Percentiles rank a stretch among this genome's conserved stretches.
Conservation (phyloP, 768 basidiomycete species). For the Pulveroboletus ravenelii region DNA sequence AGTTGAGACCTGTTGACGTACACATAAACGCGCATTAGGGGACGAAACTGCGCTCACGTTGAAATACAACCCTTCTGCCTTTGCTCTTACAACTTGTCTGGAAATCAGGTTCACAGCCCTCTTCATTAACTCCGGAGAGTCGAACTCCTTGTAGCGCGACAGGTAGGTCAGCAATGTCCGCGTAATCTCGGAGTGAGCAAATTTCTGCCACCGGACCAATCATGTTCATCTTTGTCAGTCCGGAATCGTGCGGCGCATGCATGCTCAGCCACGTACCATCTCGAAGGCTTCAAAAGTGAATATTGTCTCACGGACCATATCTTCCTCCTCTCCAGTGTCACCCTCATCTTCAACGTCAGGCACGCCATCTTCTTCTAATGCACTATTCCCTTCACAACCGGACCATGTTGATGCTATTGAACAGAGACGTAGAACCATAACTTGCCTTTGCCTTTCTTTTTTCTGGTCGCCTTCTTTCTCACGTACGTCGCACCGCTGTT, state of each 20-base stretch:
- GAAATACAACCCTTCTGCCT: constrained; percentile 94
- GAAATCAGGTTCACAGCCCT: constrained; percentile 86
- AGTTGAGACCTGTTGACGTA: constrained; percentile 70
- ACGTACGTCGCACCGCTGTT: constrained; percentile 69
- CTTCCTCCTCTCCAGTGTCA: constrained; percentile 55
- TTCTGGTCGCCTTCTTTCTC: constrained; percentile 51
- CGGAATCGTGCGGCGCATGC: constrained; percentile 12
- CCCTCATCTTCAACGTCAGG: constrained; percentile 65
- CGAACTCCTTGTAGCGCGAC: constrained; percentile 77
- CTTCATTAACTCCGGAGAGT: constrained; percentile 74
- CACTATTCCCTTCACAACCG: constrained; percentile 31
- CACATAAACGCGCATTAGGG: constrained; percentile 7
- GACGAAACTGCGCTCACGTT: constrained; percentile 50
- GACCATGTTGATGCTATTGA: constrained; percentile 5
- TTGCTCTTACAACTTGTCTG: constrained; percentile 83
- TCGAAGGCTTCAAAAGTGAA: constrained; percentile 94
- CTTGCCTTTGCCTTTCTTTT: constrained; percentile 47
- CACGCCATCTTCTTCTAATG: constrained; percentile 55
- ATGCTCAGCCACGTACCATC: constrained; percentile 48
- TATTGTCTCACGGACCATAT: constrained; percentile 72
- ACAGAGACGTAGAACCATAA: constrained; percentile 28
- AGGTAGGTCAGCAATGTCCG: constrained; percentile 82
- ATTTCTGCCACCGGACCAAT: constrained; percentile 55
- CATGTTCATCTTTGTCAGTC: constrained; percentile 17
- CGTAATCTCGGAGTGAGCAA: constrained; percentile 82